Percentiles rank a stretch among this genome's conserved stretches.
Conservation (phyloP, 2,329 filamentous ascomycete genomes). For the Cordyceps militaris region DNA sequence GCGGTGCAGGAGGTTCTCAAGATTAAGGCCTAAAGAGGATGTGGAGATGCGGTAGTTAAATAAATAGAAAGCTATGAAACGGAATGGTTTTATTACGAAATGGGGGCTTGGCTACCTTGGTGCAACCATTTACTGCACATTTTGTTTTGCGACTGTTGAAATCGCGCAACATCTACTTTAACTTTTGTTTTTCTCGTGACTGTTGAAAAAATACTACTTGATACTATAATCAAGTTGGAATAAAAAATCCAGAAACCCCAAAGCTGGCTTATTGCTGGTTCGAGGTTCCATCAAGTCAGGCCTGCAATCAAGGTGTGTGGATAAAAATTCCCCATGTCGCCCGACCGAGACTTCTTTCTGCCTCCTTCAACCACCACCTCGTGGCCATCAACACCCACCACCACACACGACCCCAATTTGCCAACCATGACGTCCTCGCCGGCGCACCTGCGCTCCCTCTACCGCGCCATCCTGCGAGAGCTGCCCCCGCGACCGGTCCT, state of each 20-base stretch:
- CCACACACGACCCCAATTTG: neutral
- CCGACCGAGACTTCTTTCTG: too few relatives aligned
- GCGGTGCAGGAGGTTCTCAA: constrained; percentile 74
- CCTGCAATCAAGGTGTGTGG: too few relatives aligned
- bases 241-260: too few relatives aligned
- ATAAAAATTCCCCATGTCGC: neutral
- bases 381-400: neutral
- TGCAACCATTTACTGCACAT: too few relatives aligned
- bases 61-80: neutral
- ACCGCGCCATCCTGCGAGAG: constrained; percentile 83
- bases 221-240: too few relatives aligned
- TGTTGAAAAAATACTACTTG: too few relatives aligned
- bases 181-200: too few relatives aligned
- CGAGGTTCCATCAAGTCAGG: neutral
- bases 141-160: too few relatives aligned
- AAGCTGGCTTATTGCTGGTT: neutral
- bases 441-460: constrained; percentile 63
- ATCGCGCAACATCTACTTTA: too few relatives aligned
- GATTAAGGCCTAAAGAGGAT: constrained; percentile 18
- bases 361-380: neutral
- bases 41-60: too few relatives aligned
- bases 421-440: constrained; percentile 30
- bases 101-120: too few relatives aligned
- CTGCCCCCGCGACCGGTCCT: constrained; percentile 64
- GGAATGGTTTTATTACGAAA: too few relatives aligned